phyloP scores from a whole-genome alignment of 164 flowering plant genomes.

The Vitis vinifera region DNA sequence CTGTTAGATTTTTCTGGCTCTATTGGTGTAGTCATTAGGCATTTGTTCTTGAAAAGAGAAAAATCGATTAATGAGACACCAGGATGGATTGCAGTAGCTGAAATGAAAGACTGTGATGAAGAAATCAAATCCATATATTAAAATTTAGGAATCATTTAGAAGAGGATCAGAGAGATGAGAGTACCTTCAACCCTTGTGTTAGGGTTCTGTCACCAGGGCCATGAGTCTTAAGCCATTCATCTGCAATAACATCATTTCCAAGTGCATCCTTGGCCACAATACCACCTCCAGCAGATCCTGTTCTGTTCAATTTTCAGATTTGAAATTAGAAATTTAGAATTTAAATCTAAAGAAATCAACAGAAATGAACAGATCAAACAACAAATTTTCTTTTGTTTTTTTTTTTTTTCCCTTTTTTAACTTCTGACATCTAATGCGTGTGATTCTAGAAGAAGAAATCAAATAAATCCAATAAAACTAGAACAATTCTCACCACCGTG shows the following conservation, averaged over 20 bases:
- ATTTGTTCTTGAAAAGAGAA: background rate
- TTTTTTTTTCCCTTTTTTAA: no score
- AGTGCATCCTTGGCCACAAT: slow-evolving; percentile 78
- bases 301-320: slow-evolving; percentile 27
- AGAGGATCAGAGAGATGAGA: background rate
- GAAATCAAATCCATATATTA: no score
- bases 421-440: no score
- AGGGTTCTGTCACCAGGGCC: slow-evolving; percentile 92
- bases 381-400: no score
- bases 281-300: slow-evolving; percentile 65
- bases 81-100: background rate
- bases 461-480: no score
- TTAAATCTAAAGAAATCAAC: no score
- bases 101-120: background rate
- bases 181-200: slow-evolving; percentile 85
- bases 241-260: slow-evolving; percentile 77
- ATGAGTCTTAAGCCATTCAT: slow-evolving; percentile 79
- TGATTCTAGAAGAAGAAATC: no score
- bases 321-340: background rate
- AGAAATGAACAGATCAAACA: background rate
- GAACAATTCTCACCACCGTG: no score
- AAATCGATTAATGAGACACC: no score
- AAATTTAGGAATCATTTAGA: background rate
- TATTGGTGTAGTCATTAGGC: no score
- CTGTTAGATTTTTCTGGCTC: no score